Evolutionary conservation across 2,329 filamentous ascomycete genomes (phyloP).

Genomic region (Clarireedia monteithiana): DNA sequence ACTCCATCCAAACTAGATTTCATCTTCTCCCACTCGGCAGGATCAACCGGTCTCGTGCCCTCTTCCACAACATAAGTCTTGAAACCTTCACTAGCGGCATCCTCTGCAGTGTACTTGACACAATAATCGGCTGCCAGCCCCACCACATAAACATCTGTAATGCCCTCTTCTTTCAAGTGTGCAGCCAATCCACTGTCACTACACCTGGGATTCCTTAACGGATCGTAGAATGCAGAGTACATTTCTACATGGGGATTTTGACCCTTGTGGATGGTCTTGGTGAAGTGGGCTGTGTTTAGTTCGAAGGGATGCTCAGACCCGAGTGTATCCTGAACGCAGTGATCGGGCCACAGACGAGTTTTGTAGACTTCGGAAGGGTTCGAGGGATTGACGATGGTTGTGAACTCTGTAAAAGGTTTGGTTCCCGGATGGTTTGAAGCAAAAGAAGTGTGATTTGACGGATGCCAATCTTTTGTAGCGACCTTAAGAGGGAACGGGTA

Average conservation of each 20-base stretch:
- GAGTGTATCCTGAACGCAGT: constrained; percentile 70
- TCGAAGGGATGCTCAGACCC: constrained; percentile 71
- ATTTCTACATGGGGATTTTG: constrained; percentile 70
- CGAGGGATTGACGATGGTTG: constrained; percentile 58
- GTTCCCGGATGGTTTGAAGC: constrained; percentile 67
- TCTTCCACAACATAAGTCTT: constrained; percentile 70
- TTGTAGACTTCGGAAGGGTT: constrained; percentile 55
- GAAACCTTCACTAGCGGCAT: constrained; percentile 71
- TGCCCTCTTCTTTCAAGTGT: constrained; percentile 44
- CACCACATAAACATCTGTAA: constrained; percentile 79
- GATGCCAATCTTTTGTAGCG: constrained; percentile 92
- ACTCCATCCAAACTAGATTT: constrained; percentile 54
- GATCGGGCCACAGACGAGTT: constrained; percentile 77
- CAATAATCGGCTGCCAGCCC: constrained; percentile 88
- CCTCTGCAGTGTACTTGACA: constrained; percentile 72
- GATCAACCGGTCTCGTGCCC: constrained; percentile 66
- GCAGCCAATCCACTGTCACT: constrained; percentile 55
- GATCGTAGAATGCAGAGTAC: constrained; percentile 87
- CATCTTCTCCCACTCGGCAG: constrained; percentile 44
- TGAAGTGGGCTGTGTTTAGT: constrained; percentile 51
- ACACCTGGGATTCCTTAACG: constrained; percentile 56
- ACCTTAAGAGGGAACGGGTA: constrained; percentile 67
- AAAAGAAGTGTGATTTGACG: constrained; percentile 77
- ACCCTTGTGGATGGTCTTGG: constrained; percentile 71
- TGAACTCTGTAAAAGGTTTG: constrained; percentile 56